Conservation (phyloP, 192 early-diverging fungal species). For the Gigaspora rosea region DNA sequence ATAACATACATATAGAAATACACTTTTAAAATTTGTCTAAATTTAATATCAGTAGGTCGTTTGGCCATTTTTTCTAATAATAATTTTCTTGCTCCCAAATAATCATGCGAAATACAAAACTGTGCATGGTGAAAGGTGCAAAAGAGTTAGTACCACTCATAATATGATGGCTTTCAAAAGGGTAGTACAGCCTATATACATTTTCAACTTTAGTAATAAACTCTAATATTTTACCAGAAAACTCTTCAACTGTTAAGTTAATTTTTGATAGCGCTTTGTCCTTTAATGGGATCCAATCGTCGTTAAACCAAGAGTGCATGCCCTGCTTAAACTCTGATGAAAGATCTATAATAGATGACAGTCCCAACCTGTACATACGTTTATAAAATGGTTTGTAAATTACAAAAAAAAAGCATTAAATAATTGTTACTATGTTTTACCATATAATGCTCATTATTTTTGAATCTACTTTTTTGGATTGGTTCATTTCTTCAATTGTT, state of each 20-base stretch:
- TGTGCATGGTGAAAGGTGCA: not conserved
- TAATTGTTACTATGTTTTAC: not conserved
- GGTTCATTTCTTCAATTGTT: not conserved
- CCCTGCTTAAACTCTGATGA: conserved; percentile 28
- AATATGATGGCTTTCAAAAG: conserved; percentile 9
- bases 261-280: too few relatives aligned
- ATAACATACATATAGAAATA: conserved; percentile 30
- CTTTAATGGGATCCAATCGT: not conserved
- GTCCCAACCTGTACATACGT: conserved; percentile 18
- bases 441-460: not conserved
- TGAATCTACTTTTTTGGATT: not conserved
- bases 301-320: conserved; percentile 19
- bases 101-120: conserved; percentile 15
- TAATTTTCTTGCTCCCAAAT: not conserved
- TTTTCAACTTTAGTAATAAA: too few relatives aligned
- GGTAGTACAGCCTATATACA: too few relatives aligned
- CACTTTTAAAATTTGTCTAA: conserved; percentile 14
- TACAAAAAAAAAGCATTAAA: not conserved
- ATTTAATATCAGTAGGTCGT: not conserved
- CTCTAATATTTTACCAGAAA: not conserved
- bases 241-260: not conserved
- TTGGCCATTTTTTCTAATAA: not conserved
- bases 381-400: not conserved
- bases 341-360: conserved; percentile 28
- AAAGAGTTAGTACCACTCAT: not conserved